Conservation (phyloP, 1,284 basidiomycete species). For the Trichosporon faecale region DNA sequence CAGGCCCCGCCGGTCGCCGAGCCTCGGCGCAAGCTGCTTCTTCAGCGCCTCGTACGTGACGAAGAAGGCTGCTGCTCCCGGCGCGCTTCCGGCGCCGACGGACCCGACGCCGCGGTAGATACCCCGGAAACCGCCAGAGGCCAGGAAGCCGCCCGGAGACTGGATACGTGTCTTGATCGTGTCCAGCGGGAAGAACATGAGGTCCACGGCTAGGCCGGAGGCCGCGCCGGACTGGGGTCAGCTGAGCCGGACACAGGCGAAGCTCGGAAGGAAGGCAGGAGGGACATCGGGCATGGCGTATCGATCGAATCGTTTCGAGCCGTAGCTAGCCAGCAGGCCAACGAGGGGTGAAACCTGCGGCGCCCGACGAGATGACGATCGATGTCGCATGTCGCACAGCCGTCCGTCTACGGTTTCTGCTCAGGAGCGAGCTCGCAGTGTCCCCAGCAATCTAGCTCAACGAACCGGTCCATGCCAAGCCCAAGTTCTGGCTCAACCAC, state of each 20-base stretch:
- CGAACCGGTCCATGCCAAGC: too few species aligned
- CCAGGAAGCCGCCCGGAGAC: conserved; percentile 77
- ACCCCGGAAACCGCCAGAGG: conserved; percentile 83
- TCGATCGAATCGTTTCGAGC: too few species aligned
- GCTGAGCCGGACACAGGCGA: background rate
- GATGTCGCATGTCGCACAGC: too few species aligned
- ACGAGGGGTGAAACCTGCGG: too few species aligned
- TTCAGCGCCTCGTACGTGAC: conserved; percentile 91
- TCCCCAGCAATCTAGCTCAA: too few species aligned
- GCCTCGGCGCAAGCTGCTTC: conserved; percentile 61
- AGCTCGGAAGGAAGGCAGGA: background rate
- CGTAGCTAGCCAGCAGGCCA: too few species aligned
- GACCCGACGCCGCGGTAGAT: conserved; percentile 94
- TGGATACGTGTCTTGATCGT: conserved; percentile 95
- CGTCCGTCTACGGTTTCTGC: too few species aligned
- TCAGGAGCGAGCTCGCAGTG: too few species aligned
- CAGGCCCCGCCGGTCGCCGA: conserved; percentile 61
- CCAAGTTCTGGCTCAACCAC: too few species aligned
- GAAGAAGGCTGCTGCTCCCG: conserved; percentile 94
- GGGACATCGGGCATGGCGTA: too few species aligned
- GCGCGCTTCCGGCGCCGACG: conserved; percentile 91
- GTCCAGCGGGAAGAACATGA: conserved; percentile 95
- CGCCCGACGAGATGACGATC: too few species aligned
- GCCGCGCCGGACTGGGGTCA: conserved; percentile 69
- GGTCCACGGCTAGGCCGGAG: conserved; percentile 85